Evolutionary conservation across 345 rosid species (phyloP).

Genomic region (Fremontodendron californicum): DNA sequence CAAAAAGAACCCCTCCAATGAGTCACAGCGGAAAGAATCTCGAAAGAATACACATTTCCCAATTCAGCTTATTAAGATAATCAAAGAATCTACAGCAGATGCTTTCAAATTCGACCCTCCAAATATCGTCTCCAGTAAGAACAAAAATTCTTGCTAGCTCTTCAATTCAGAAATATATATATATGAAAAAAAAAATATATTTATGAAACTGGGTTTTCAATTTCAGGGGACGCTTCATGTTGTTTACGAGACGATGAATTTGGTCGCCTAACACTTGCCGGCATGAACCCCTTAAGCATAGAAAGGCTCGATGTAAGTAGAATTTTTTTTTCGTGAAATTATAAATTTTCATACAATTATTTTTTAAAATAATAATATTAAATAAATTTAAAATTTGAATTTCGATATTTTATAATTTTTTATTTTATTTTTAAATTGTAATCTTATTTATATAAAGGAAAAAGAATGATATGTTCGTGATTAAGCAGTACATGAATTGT

Average conservation of each 20-base stretch:
- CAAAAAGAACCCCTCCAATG: not conserved
- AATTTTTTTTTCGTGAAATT: too few species aligned
- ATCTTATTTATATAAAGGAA: too few species aligned
- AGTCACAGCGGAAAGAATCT: not conserved
- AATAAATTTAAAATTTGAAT: too few species aligned
- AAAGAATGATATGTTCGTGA: not conserved
- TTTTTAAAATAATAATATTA: too few species aligned
- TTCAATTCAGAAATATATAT: not conserved
- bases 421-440: too few species aligned
- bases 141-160: not conserved
- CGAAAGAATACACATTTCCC: not conserved
- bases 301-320: too few species aligned
- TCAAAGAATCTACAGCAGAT: not conserved
- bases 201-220: not conserved
- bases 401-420: too few species aligned
- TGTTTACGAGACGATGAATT: constrained; percentile 23
- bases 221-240: constrained; percentile 13
- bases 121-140: constrained; percentile 1
- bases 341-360: too few species aligned
- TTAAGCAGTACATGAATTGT: not conserved
- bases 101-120: constrained; percentile 13
- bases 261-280: constrained; percentile 9
- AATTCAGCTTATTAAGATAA: not conserved
- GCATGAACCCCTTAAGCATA: constrained; percentile 18
- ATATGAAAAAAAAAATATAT: not conserved